Evolutionary conservation across 306 rosid species (phyloP), one percentile per base, ranked within the genome.

Genomic region (Coriaria nepalensis): DNA sequence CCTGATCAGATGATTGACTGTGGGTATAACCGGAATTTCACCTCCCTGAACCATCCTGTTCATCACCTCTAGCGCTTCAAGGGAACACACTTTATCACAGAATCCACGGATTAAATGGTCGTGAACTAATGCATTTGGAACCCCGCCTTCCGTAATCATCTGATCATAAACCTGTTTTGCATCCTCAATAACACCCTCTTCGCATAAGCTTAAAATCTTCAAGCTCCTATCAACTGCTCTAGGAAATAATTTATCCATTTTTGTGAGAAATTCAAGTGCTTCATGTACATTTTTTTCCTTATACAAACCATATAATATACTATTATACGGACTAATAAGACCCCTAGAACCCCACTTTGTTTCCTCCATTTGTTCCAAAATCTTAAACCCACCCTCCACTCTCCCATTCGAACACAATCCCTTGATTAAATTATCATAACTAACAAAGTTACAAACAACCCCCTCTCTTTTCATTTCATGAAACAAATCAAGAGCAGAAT

Each of bases 391-490:
- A n/a, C 73, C 80, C 49, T 67, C 57, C 4, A 49, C 57, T 61
- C 85, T 75, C 54, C 87, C 82, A 47, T 60, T 68, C 41, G 66
- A 67, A 60, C 87, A 81, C 70, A 81, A 67, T 42, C 82, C 80
- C 66, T 77, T 73, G 32, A 85, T 71, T 39, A 78, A 40, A 4
- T 62, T 54, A 56, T 81, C 85, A 29, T 67, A 76, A 0, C 82
- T 78, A 51, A 49, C 59, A 61, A 78, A 81, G 48, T 66, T 78
- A 77, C 71, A 50, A 29, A 53, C 62, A 47, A 85, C 45, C 51
- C 95, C 95, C 37, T 71, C 77, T 7, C 73, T 76, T 66, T 76
- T 64, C 93, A 85, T 85, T 10, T 85, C 93, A 51, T 76, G 65
- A 55, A 81, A 81, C 67, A 85, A 65, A 75, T 75, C 68, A 36